Percentiles rank a stretch among this genome's conserved stretches.
These are phyloP conservation scores for Tylopilus felleus DNA, from an alignment of 768 basidiomycete genomes.

Conservation along the genomic window DNA sequence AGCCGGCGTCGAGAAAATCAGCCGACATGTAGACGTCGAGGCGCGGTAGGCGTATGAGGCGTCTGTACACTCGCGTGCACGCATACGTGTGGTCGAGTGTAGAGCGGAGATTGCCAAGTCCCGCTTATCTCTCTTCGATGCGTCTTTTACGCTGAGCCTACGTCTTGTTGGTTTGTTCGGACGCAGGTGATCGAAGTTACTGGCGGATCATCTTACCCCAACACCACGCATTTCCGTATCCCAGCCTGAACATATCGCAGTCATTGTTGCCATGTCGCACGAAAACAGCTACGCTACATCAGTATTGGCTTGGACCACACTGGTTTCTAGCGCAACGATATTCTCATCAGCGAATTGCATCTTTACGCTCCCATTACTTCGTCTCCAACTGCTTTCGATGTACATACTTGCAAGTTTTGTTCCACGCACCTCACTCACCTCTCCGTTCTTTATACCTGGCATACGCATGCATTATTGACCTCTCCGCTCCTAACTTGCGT, in stretches of 20 bases:
- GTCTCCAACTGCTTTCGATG: neutral
- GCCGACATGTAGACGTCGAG: constrained; percentile 29
- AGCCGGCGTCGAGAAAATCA: constrained; percentile 37
- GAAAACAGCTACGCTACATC: neutral
- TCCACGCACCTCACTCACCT: neutral
- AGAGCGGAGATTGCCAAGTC: constrained; percentile 3
- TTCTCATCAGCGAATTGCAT: neutral
- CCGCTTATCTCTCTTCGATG: constrained; percentile 10
- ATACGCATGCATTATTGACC: neutral
- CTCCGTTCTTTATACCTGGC: neutral
- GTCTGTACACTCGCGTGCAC: neutral
- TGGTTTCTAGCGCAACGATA: neutral
- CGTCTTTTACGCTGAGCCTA: neutral
- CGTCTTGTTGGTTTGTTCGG: neutral
- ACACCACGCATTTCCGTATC: neutral
- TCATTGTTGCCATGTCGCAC: no score
- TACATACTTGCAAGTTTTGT: constrained; percentile 3
- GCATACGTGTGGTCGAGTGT: neutral
- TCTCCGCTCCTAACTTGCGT: neutral
- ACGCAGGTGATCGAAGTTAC: neutral
- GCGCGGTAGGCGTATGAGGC: constrained; percentile 10
- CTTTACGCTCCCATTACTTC: neutral
- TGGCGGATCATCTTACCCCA: neutral
- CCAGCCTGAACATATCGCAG: neutral
- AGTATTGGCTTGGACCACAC: neutral